Evolutionary conservation across 2,329 filamentous ascomycete species (phyloP).

Genomic region (Aspergillus neoniger): DNA sequence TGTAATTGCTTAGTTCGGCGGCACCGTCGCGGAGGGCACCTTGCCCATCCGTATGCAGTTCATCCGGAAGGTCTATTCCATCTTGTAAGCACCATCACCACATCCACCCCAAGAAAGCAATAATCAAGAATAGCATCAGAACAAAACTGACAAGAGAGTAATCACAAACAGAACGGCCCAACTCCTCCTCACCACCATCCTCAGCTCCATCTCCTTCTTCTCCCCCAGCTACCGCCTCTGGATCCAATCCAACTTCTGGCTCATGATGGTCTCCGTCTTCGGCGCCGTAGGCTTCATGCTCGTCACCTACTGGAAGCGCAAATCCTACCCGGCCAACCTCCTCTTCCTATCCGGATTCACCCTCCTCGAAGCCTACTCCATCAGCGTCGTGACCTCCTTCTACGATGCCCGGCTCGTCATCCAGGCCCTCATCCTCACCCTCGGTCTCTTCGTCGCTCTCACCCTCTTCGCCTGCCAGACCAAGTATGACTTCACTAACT

Average conservation of each 20-base stretch:
- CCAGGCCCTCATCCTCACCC: conserved; percentile 83
- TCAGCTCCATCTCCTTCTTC: conserved; percentile 85
- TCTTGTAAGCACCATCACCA: conserved; percentile 64
- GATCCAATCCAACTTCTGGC: conserved; percentile 80
- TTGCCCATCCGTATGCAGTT: conserved; percentile 97
- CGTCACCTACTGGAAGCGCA: conserved; percentile 92
- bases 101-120: too few relatives aligned
- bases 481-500: conserved; percentile 96
- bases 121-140: too few relatives aligned
- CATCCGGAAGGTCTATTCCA: conserved; percentile 95
- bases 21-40: conserved; percentile 88
- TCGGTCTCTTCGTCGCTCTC: conserved; percentile 64
- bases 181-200: conserved; percentile 76
- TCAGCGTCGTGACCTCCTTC: conserved; percentile 90
- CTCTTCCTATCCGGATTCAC: conserved; percentile 91
- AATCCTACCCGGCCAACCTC: conserved; percentile 91
- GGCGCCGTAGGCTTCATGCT: conserved; percentile 82
- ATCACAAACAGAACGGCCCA: conserved; percentile 68
- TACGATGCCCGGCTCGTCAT: conserved; percentile 83
- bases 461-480: conserved; percentile 91
- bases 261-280: conserved; percentile 86
- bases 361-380: conserved; percentile 85
- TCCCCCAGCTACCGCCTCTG: conserved; percentile 75
- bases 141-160: too few relatives aligned
- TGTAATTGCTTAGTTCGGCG: conserved; percentile 68